These are phyloP conservation scores for Beauveria rudraprayagi DNA, from an alignment of 2,329 filamentous ascomycete genomes.

Conservation along the genomic window DNA sequence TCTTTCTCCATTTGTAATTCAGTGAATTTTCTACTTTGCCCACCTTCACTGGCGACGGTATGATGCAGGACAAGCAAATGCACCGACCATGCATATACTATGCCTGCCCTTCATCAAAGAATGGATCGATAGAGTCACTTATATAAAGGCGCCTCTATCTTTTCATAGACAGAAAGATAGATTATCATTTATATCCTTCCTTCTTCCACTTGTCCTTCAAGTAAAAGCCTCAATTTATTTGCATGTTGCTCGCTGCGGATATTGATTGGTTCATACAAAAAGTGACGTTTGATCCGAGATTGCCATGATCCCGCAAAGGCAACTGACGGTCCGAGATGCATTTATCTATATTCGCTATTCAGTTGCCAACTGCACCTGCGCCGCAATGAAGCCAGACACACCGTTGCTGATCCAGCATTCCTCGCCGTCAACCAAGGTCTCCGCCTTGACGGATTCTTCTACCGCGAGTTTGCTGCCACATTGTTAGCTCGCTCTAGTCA, in stretches of 20 bases:
- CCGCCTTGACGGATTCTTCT: conserved; percentile 53
- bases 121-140: no score
- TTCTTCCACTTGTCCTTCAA: background rate
- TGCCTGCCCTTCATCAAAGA: no score
- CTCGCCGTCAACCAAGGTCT: conserved; percentile 62
- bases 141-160: no score
- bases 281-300: background rate
- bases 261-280: background rate
- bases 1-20: no score
- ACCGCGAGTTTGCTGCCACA: conserved; percentile 47
- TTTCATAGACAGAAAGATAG: no score
- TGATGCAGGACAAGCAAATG: no score
- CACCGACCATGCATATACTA: no score
- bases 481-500: background rate
- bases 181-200: no score
- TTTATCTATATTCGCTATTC: background rate
- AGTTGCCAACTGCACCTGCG: conserved; percentile 27
- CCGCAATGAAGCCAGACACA: conserved; percentile 65
- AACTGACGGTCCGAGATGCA: background rate
- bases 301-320: background rate
- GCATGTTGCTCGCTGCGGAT: no score
- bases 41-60: no score
- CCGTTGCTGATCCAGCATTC: conserved; percentile 85
- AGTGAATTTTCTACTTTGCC: no score
- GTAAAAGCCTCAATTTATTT: background rate